Base-by-base conservation (phyloP, 2,329 filamentous ascomycete species). In the Xylaria sp. region DNA sequence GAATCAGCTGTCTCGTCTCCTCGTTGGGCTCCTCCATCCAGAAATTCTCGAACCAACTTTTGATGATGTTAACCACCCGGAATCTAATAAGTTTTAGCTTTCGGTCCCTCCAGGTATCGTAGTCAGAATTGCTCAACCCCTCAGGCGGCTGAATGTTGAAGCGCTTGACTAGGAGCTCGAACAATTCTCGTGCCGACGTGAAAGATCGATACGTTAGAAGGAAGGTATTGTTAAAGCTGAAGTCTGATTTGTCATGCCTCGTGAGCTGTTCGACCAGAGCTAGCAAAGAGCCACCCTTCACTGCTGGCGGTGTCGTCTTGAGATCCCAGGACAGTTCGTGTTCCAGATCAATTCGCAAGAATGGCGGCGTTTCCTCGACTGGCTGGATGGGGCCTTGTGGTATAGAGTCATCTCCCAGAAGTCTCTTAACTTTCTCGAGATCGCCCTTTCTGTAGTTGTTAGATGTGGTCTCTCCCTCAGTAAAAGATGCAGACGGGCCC, bases 11-110 rank as follows among this genome's bases (percentile, higher is more conserved):
- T 71, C 86, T 91, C 42, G 88, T 95, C 44, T 90, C 87, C 47
- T 93, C 90, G 67, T 87, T 92, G 59, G 88, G 87, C 44, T 92
- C 90, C 70, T 99, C 94, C 92, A 97, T 97, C 94, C 94, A 99
- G 72, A 94, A 97, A 65, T 89, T 92, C 69, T 97, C 94, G 63
- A 99, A 94, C 94, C 94, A 99, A 73, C 86, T 95, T 80, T 97
- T 97, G 44, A 99, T 77, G 60, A 97, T 97, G 68, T 97, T 99
- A 61, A 99, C 92, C 2, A 99, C 92, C 39, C 94, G 87, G 76
- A 99, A 96, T 34, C 94, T 85, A 57, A 97, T 97, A 4, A 91
- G 89, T 69, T 95, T 97, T 71, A 97, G 94, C 76, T 99, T 99
- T 69, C 88, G 87, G 69, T 96, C 91, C 34, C 90, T 85, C 94